Evolutionary conservation across 2,329 filamentous ascomycete genomes (phyloP).

Genomic region (Hypoxylon sp.): DNA sequence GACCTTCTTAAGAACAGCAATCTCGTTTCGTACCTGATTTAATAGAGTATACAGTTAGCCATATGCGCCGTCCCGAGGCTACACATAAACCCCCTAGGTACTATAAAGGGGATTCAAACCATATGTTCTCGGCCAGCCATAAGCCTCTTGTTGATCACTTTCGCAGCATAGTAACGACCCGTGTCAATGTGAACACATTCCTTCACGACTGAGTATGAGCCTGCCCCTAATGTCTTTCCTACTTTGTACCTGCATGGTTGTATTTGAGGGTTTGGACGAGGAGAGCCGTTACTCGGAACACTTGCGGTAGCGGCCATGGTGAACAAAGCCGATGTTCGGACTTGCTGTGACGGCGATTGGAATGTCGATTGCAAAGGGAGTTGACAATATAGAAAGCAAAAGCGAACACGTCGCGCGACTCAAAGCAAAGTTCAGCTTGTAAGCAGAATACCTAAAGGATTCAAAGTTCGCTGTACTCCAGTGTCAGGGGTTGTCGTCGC

Average conservation of each 20-base stretch:
- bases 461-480: constrained; percentile 23
- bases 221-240: constrained; percentile 95
- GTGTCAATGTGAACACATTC: constrained; percentile 99
- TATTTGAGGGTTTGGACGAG: constrained; percentile 71
- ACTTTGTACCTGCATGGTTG: constrained; percentile 99
- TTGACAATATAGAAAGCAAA: not conserved
- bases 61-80: constrained; percentile 9
- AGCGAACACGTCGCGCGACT: not conserved
- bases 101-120: constrained; percentile 67
- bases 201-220: constrained; percentile 98
- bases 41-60: constrained; percentile 16
- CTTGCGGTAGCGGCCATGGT: constrained; percentile 50
- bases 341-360: not conserved
- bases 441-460: constrained; percentile 25
- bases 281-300: constrained; percentile 50
- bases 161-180: constrained; percentile 96
- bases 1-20: constrained; percentile 96
- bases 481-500: constrained; percentile 28
- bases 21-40: constrained; percentile 92
- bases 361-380: constrained; percentile 2
- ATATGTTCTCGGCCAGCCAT: constrained; percentile 99
- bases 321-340: constrained; percentile 1
- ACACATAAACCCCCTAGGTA: not conserved
- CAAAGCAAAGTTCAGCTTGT: constrained; percentile 16
- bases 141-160: constrained; percentile 98